Percentiles rank a stretch among this genome's conserved stretches.
These are phyloP conservation scores for Zygosaccharomyces bailii DNA, from an alignment of 805 yeast species.

Conservation along the genomic window DNA sequence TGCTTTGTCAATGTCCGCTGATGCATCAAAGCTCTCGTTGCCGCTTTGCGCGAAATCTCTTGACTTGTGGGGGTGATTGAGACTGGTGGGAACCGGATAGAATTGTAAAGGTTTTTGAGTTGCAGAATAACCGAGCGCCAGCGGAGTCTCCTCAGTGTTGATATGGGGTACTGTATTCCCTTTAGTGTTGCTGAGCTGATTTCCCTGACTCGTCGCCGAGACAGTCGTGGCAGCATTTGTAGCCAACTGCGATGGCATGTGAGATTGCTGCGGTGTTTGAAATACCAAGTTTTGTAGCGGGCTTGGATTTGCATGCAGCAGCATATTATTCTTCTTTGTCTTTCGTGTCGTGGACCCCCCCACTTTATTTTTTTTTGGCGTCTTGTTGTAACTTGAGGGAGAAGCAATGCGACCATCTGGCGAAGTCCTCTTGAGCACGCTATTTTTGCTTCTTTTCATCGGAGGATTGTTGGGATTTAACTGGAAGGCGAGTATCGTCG, in stretches of 20 bases:
- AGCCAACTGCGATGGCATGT: constrained; percentile 7
- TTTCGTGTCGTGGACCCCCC: constrained; percentile 11
- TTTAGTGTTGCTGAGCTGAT: constrained; percentile 11
- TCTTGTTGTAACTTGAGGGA: constrained; percentile 36
- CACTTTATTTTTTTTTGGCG: constrained; percentile 27
- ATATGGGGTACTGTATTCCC: constrained; percentile 10
- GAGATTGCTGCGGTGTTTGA: constrained; percentile 34
- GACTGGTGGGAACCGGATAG: constrained; percentile 29
- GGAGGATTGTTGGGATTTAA: constrained; percentile 47
- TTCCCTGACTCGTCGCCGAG: constrained; percentile 10
- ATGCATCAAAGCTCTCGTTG: constrained; percentile 22
- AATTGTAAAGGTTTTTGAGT: constrained; percentile 37
- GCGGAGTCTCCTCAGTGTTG: constrained; percentile 20
- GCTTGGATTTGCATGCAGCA: constrained; percentile 29
- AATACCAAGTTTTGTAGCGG: constrained; percentile 34
- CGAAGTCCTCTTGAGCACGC: constrained; percentile 30
- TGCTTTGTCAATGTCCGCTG: constrained; percentile 34
- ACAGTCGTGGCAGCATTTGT: constrained; percentile 18
- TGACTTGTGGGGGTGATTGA: constrained; percentile 14
- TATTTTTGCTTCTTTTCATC: constrained; percentile 39
- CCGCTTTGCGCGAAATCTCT: constrained; percentile 12
- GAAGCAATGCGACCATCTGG: constrained; percentile 34
- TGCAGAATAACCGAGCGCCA: constrained; percentile 26
- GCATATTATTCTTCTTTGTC: constrained; percentile 16
- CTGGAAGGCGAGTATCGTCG: constrained; percentile 50